Percentiles rank a stretch among this genome's conserved stretches.
phyloP scores from a whole-genome alignment of 768 basidiomycete genomes.

The Fomitopsis pulvina region DNA sequence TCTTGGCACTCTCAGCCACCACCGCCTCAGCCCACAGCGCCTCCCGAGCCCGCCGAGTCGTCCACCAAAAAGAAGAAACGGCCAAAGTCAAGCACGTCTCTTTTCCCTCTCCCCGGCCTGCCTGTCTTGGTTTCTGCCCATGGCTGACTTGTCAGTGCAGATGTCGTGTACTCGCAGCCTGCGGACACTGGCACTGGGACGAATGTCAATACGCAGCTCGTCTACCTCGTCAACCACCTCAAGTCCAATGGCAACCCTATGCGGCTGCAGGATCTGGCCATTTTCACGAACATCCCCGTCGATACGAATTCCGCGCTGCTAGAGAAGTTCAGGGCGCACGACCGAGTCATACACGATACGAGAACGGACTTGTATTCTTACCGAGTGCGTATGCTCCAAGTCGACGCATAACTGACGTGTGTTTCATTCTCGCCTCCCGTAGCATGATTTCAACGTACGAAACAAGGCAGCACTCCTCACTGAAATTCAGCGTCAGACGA shows the following conservation, averaged over 20 bases:
- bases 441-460: slow-evolving; percentile 85
- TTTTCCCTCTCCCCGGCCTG: slow-evolving; percentile 15
- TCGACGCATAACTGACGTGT: not conserved
- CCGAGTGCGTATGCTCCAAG: slow-evolving; percentile 44
- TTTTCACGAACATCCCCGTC: slow-evolving; percentile 71
- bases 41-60: slow-evolving; percentile 14
- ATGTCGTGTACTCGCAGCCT: slow-evolving; percentile 80
- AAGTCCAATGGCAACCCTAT: slow-evolving; percentile 69
- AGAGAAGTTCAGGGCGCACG: slow-evolving; percentile 79
- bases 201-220: slow-evolving; percentile 82
- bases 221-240: slow-evolving; percentile 76
- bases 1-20: slow-evolving; percentile 72
- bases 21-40: slow-evolving; percentile 24
- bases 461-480: slow-evolving; percentile 79
- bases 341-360: slow-evolving; percentile 70
- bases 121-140: slow-evolving; percentile 15
- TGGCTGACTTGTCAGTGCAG: slow-evolving; percentile 30
- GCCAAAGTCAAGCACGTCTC: slow-evolving; percentile 55
- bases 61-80: slow-evolving; percentile 43
- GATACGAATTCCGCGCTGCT: slow-evolving; percentile 64
- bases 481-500: slow-evolving; percentile 81
- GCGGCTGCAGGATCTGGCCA: slow-evolving; percentile 82
- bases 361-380: slow-evolving; percentile 86
- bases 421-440: slow-evolving; percentile 4
- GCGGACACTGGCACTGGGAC: slow-evolving; percentile 76